Base-by-base conservation (phyloP, 169 alveolate genomes). In the Cryptosporidium baileyi region DNA sequence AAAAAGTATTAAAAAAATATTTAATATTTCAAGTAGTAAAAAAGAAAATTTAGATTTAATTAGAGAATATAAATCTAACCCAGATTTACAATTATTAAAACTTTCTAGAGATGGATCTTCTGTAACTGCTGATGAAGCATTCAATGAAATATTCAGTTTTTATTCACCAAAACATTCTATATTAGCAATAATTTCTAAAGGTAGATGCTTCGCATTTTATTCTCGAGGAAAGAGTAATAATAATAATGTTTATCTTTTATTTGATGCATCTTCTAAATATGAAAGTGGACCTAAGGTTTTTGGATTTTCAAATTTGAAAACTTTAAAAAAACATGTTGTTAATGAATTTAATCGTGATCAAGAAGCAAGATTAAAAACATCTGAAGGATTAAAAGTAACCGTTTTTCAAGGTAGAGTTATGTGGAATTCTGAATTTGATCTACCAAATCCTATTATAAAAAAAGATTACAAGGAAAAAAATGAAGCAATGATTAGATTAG, bases 161-260 rank as follows among this genome's bases (percentile, higher is more conserved):
- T 40, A 74, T 57, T 30, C 85, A 34, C 51, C 65, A 36, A 52
- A 74, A 26, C 26, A 74, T 8, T 74, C 85, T 7, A 54, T 74
- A 22, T 44, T 74, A 26, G 85, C 74, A 57, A 74, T 74, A 30
- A 74, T 74, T 36, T 74, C 60, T 22, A 74, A 60, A 57, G 85
- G 74, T 11, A 74, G 85, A 40, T 74, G 85, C 24, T 74, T 74
- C 40, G 85, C 61, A 74, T 74, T 74, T 36, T 74, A 74, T 51
- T 52, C 74, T n/a, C 30, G 54, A 54, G 63, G 74, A n/a, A 51
- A 30, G 8, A 60, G 54, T n/a, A 34, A 57, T 19, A 32, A 7
- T 13, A 54, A 74, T 57, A 47, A 51, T 15, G 43, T 47, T 15
- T 54, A 22, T 38, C 9, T 38, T 22, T 38, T 74, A 22, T 54